Base-by-base conservation (phyloP, 148 eudicot species). In the Beta vulgaris region DNA sequence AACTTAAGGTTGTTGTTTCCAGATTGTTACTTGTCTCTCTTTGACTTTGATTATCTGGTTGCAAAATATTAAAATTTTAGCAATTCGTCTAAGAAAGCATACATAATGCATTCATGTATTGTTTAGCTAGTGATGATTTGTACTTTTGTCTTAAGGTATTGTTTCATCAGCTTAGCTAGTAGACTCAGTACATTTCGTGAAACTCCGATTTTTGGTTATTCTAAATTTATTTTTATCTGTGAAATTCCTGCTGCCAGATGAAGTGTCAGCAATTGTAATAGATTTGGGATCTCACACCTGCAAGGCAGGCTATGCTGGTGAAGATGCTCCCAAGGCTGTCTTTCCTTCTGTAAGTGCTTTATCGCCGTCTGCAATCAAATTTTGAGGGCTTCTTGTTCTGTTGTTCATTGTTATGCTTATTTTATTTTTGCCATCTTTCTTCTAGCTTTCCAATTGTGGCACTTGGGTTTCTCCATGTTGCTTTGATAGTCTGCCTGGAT, bases 241-340 rank as follows among this genome's bases (percentile, higher is more conserved):
- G 61, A 23, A 57, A 25, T 43, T 14, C 40, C 39, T 77, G 61
- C 15, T 76, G 2, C 32, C 86, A 95, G 99, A 95, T 87, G 97
- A 95, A 85, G 99, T 95, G 15, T 92, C 97, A 18, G 97, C 99
- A 3, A 87, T 95, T 62, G 99, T 95, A 61, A 55, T 95, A 40
- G 97, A 95, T 84, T 75, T 95, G 82, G 99, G 99, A 26, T 92
- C 96, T 49, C 92, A 90, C 71, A 88, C 99, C 23, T 92, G 97
- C 84, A 95, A 95, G 84, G 97, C 92, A n/a, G 99, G 99, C 31
- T 92, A 92, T 61, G 97, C 99, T 14, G 97, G 99, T 28, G 99
- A 95, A 86, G 99, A 95, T 88, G 94, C 94, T 77, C 99, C 99
- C 31, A 95, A 95, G 78, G 97, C 99, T 16, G 97, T 95, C 40